These are phyloP conservation scores for Penicillium sp. DNA, from an alignment of 2,329 filamentous ascomycete genomes.

Conservation along the genomic window DNA sequence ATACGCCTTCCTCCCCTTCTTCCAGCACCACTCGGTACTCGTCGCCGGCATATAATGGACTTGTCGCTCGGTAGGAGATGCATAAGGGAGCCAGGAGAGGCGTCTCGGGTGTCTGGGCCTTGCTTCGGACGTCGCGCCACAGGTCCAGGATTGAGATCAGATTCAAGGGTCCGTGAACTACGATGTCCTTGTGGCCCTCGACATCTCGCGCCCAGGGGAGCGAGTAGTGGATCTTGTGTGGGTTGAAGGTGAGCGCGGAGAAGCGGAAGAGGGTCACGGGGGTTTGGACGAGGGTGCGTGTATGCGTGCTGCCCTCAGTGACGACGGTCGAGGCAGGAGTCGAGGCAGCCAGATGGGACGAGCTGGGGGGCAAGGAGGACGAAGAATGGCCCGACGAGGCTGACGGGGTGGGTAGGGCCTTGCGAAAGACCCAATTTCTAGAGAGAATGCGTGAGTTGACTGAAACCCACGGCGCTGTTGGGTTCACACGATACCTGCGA, in stretches of 20 bases:
- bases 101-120: constrained; percentile 14
- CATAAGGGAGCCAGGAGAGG: constrained; percentile 43
- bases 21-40: constrained; percentile 50
- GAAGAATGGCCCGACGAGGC: constrained; percentile 6
- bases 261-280: constrained; percentile 49
- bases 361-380: background rate
- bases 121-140: constrained; percentile 45
- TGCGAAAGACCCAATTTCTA: constrained; percentile 53
- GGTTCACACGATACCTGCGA: constrained; percentile 46
- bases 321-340: constrained; percentile 23
- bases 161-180: constrained; percentile 51
- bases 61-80: constrained; percentile 55
- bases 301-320: constrained; percentile 31
- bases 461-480: background rate
- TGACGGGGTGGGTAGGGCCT: constrained; percentile 36
- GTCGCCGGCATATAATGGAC: constrained; percentile 55
- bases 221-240: constrained; percentile 51
- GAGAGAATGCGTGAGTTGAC: background rate
- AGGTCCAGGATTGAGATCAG: constrained; percentile 49
- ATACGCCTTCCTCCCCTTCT: constrained; percentile 29
- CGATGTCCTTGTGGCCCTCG: constrained; percentile 48
- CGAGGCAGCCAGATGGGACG: constrained; percentile 18
- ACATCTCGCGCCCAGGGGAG: constrained; percentile 48
- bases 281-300: constrained; percentile 41
- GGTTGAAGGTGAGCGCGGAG: constrained; percentile 50